Percentiles rank a stretch among this genome's conserved stretches.
Conservation (phyloP, 306 rosid species). For the Citrullus mucosospermus region DNA sequence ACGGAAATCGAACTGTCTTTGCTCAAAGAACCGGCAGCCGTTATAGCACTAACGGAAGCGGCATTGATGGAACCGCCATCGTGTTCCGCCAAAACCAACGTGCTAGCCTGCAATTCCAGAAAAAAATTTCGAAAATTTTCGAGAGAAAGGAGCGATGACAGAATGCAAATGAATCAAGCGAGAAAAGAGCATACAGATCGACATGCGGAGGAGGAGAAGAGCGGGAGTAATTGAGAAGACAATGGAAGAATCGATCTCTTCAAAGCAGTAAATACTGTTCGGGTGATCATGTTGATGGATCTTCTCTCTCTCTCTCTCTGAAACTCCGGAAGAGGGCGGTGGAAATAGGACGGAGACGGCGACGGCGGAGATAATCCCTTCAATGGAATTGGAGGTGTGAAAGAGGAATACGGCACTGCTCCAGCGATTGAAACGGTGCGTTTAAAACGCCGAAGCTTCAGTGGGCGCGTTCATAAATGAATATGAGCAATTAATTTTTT, state of each 20-base stretch:
- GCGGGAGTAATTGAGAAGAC: constrained; percentile 13
- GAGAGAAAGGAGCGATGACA: background rate
- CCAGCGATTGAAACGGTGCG: background rate
- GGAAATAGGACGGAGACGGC: background rate
- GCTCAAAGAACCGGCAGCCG: constrained; percentile 52
- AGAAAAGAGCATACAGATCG: constrained; percentile 35
- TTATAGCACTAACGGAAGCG: constrained; percentile 55
- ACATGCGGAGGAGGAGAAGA: constrained; percentile 19
- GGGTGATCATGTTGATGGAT: constrained; percentile 34
- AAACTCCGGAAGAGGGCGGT: background rate
- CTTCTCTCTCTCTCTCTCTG: background rate
- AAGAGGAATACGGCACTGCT: background rate
- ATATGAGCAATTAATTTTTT: no score
- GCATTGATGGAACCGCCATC: constrained; percentile 60
- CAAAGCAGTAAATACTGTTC: constrained; percentile 31
- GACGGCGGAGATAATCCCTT: background rate
- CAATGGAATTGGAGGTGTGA: background rate
- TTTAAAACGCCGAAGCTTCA: background rate
- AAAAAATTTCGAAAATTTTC: background rate
- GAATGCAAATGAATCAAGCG: background rate
- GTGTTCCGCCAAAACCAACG: constrained; percentile 76
- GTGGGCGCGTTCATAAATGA: background rate
- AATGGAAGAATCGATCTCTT: constrained; percentile 26
- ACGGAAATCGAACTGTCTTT: constrained; percentile 47
- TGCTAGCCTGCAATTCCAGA: constrained; percentile 34